A percentile compares a stretch with the other conserved stretches of the same genome.
Evolutionary conservation across 129 eudicot genomes (phyloP).

Genomic region (Ambrosia trifida): DNA sequence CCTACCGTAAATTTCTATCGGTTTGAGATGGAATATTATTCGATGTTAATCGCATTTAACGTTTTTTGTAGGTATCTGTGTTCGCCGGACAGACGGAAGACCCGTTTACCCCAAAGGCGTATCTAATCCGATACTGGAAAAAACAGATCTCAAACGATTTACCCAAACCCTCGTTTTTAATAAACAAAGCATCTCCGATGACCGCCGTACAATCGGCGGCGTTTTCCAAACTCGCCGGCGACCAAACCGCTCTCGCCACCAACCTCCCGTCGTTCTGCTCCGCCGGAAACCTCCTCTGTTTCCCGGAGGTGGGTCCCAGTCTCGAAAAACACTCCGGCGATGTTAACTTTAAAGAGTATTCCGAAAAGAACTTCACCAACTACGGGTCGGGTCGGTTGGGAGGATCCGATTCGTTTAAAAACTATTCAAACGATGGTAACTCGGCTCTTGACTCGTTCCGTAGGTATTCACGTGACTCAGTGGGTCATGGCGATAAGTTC

Average conservation of each 20-base stretch:
- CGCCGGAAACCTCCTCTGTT: constrained; percentile 70
- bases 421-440: constrained; percentile 58
- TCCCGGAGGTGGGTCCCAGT: constrained; percentile 68
- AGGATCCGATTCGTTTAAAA: constrained; percentile 60
- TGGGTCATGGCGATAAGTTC: constrained; percentile 67
- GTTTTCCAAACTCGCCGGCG: constrained; percentile 56
- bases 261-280: constrained; percentile 68
- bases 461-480: constrained; percentile 81
- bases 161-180: constrained; percentile 57
- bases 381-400: constrained; percentile 66
- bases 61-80: constrained; percentile 32
- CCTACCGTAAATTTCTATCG: too few relatives aligned
- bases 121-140: constrained; percentile 69
- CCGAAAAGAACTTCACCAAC: constrained; percentile 72
- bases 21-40: too few relatives aligned
- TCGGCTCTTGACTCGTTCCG: constrained; percentile 62
- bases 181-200: constrained; percentile 72
- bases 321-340: constrained; percentile 55
- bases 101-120: constrained; percentile 69
- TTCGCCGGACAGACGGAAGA: constrained; percentile 46
- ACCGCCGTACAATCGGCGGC: constrained; percentile 55
- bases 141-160: constrained; percentile 62
- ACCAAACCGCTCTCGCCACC: constrained; percentile 53
- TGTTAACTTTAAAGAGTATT: constrained; percentile 49
- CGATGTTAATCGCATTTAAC: too few relatives aligned